These are phyloP conservation scores for Leishmania martiniquensis DNA, from an alignment of 208 protist species.

Conservation along the genomic window DNA sequence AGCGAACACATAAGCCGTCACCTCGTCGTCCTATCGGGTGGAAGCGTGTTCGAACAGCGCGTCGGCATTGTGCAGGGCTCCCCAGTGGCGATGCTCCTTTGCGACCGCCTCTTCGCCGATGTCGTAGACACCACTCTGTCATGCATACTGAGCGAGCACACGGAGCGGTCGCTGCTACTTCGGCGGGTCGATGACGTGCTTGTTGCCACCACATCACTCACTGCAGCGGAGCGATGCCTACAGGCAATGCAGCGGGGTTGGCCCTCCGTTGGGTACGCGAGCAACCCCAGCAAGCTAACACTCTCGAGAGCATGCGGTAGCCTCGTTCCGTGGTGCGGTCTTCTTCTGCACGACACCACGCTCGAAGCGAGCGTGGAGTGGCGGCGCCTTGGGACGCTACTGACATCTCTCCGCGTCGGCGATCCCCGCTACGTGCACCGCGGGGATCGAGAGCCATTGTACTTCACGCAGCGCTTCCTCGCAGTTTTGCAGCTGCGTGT, in stretches of 20 bases:
- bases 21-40: constrained; percentile 35
- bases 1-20: constrained; percentile 51
- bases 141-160: constrained; percentile 32
- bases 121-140: constrained; percentile 33
- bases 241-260: constrained; percentile 48
- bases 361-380: constrained; percentile 73
- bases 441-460: constrained; percentile 21
- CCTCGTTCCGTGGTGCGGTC: constrained; percentile 60
- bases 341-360: constrained; percentile 46
- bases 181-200: constrained; percentile 84
- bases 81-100: constrained; percentile 78
- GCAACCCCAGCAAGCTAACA: constrained; percentile 22
- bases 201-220: constrained; percentile 52
- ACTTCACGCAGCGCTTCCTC: constrained; percentile 47
- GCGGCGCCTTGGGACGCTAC: constrained; percentile 37
- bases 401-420: constrained; percentile 27
- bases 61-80: constrained; percentile 76
- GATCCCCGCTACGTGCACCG: constrained; percentile 12
- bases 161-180: constrained; percentile 55
- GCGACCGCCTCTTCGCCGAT: constrained; percentile 54
- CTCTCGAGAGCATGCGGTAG: not conserved
- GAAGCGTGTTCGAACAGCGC: constrained; percentile 48
- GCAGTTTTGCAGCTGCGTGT: constrained; percentile 47
- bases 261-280: constrained; percentile 57
- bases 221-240: constrained; percentile 54